Percentiles rank a stretch among this genome's conserved stretches.
Evolutionary conservation across 371 early-diverging fungal species (phyloP).

Genomic region (Chytridium lagenaria): DNA sequence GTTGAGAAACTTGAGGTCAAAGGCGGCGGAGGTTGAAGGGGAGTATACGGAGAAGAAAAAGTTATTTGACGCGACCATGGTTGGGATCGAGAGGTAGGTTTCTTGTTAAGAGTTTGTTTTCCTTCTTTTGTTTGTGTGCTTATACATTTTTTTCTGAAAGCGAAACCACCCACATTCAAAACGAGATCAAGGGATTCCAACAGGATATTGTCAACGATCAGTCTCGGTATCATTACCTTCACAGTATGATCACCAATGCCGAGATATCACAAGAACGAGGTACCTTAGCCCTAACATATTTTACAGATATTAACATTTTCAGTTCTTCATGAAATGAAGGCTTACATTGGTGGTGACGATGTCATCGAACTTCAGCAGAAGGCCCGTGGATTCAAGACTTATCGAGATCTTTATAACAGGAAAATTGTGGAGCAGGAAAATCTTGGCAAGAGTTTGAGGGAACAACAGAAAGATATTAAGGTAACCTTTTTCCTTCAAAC

Average conservation of each 20-base stretch:
- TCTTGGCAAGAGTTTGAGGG: constrained; percentile 43
- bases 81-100: constrained; percentile 61
- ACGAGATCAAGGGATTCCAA: constrained; percentile 49
- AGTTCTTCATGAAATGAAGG: constrained; percentile 64
- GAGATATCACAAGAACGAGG: constrained; percentile 56
- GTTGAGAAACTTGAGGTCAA: constrained; percentile 49
- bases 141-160: constrained; percentile 18
- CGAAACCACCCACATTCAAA: constrained; percentile 48
- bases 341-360: constrained; percentile 63
- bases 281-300: constrained; percentile 19
- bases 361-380: constrained; percentile 50
- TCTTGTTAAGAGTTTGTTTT: no score
- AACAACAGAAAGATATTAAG: constrained; percentile 59
- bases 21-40: constrained; percentile 52
- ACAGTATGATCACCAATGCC: constrained; percentile 38
- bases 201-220: constrained; percentile 56
- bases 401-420: constrained; percentile 57
- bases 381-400: constrained; percentile 61
- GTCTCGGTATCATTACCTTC: constrained; percentile 52
- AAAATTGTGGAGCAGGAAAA: constrained; percentile 57
- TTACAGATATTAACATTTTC: background rate
- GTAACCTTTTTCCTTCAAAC: constrained; percentile 27
- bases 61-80: constrained; percentile 56
- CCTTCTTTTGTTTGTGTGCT: background rate
- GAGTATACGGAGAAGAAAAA: constrained; percentile 56